Evolutionary conservation across 2,329 filamentous ascomycete species (phyloP).

Genomic region (Claviceps sp.): DNA sequence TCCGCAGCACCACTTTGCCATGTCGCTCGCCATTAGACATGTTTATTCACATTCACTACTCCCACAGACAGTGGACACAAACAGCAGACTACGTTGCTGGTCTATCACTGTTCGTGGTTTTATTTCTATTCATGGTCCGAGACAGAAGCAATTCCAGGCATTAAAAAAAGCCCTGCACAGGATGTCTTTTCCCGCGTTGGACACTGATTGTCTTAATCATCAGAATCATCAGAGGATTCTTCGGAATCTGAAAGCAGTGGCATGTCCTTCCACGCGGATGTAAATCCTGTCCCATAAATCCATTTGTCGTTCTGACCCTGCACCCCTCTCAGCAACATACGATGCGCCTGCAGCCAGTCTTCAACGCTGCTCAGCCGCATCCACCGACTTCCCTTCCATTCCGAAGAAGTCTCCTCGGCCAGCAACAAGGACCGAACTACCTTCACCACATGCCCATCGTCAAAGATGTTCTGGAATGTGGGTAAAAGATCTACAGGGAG

Average conservation of each 20-base stretch:
- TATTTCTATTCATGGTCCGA: too few relatives aligned
- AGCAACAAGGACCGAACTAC: slow-evolving; percentile 56
- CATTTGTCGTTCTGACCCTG: slow-evolving; percentile 40
- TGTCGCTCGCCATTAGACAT: too few relatives aligned
- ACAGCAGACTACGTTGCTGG: too few relatives aligned
- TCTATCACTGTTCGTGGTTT: too few relatives aligned
- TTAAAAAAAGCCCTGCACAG: too few relatives aligned
- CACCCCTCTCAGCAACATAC: slow-evolving; percentile 50
- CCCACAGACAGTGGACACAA: too few relatives aligned
- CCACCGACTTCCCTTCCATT: slow-evolving; percentile 33
- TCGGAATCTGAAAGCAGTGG: slow-evolving; percentile 8
- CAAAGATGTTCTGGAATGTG: slow-evolving; percentile 35
- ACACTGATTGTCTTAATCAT: too few relatives aligned
- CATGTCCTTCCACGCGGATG: slow-evolving; percentile 48
- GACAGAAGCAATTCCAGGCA: too few relatives aligned
- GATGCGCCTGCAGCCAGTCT: slow-evolving; percentile 46
- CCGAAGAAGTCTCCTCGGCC: slow-evolving; percentile 38
- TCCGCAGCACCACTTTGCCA: too few relatives aligned
- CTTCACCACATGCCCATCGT: slow-evolving; percentile 78
- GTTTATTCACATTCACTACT: too few relatives aligned
- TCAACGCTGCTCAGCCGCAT: slow-evolving; percentile 39
- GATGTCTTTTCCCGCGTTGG: too few relatives aligned
- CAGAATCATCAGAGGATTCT: too few relatives aligned
- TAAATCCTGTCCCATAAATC: slow-evolving; percentile 49
- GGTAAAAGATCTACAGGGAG: slow-evolving; percentile 34